These are phyloP conservation scores for Ziziphus jujuba DNA, from an alignment of 306 rosid species.

Conservation along the genomic window DNA sequence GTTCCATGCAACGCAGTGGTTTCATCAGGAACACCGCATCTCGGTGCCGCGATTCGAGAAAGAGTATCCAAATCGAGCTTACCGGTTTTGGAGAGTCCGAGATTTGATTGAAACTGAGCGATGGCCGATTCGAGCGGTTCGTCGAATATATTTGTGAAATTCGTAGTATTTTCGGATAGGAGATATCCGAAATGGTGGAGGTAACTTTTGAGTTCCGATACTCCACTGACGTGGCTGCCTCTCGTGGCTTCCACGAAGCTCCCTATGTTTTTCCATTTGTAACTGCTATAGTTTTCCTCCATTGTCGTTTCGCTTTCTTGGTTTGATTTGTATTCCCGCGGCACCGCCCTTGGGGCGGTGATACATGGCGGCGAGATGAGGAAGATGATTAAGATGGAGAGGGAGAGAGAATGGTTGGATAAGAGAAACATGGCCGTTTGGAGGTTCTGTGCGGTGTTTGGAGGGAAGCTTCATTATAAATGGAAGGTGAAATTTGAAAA, in stretches of 20 bases:
- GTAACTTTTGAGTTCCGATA: slow-evolving; percentile 46
- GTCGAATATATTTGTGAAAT: slow-evolving; percentile 37
- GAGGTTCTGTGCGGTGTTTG: slow-evolving; percentile 12
- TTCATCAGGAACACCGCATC: slow-evolving; percentile 58
- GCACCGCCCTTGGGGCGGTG: slow-evolving; percentile 20
- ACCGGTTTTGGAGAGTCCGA: slow-evolving; percentile 53
- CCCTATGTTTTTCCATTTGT: slow-evolving; percentile 1
- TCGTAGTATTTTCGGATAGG: neutral
- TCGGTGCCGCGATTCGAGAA: slow-evolving; percentile 43
- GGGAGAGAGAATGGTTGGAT: slow-evolving; percentile 14
- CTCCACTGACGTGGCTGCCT: slow-evolving; percentile 27
- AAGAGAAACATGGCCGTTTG: slow-evolving; percentile 39
- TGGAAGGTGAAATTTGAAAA: slow-evolving; percentile 23
- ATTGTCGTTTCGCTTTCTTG: slow-evolving; percentile 6
- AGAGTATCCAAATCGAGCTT: slow-evolving; percentile 47
- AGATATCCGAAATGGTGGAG: slow-evolving; percentile 52
- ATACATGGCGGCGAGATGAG: slow-evolving; percentile 21
- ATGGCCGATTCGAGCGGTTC: slow-evolving; percentile 33
- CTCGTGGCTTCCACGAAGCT: slow-evolving; percentile 22
- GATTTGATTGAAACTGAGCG: slow-evolving; percentile 38
- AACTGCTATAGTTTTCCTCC: neutral
- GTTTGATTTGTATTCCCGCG: neutral
- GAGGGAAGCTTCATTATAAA: slow-evolving; percentile 32
- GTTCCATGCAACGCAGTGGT: slow-evolving; percentile 24
- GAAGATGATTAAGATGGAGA: slow-evolving; percentile 21